Conservation (phyloP, 2,329 filamentous ascomycete species). For the Bertia moriformis region DNA sequence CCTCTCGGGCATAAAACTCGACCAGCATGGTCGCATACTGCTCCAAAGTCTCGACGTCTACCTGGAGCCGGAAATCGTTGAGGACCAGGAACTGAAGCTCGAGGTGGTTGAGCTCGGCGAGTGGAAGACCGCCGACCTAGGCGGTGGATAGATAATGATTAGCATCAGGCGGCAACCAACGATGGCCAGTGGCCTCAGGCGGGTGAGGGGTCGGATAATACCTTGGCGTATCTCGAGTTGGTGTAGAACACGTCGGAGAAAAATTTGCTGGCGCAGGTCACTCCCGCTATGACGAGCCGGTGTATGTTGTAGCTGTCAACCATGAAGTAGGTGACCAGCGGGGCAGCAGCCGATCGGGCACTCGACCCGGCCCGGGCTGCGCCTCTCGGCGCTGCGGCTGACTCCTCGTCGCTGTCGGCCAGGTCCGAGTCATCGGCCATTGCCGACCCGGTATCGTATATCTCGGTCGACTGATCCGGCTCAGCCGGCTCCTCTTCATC, state of each 20-base stretch:
- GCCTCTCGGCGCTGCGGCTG: constrained; percentile 2
- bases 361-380: constrained; percentile 9
- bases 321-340: constrained; percentile 61
- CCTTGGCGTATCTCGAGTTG: constrained; percentile 97
- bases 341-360: too few relatives aligned
- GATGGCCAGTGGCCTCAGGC: constrained; percentile 1
- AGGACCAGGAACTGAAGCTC: constrained; percentile 90
- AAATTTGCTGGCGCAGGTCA: constrained; percentile 98
- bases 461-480: constrained; percentile 7
- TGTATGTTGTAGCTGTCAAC: constrained; percentile 99
- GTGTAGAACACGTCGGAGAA: constrained; percentile 99
- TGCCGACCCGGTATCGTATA: constrained; percentile 17
- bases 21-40: constrained; percentile 97
- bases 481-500: background rate
- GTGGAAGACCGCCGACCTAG: constrained; percentile 86
- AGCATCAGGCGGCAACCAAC: constrained; percentile 11
- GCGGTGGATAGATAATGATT: constrained; percentile 4
- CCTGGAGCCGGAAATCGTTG: constrained; percentile 87
- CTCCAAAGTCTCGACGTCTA: constrained; percentile 88
- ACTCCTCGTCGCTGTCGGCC: constrained; percentile 28
- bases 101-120: constrained; percentile 86
- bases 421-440: constrained; percentile 31
- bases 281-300: constrained; percentile 84
- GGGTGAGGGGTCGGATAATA: constrained; percentile 23
- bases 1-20: constrained; percentile 89